These are phyloP conservation scores for Macrotyloma uniflorum DNA, from an alignment of 306 rosid genomes.

Conservation along the genomic window DNA sequence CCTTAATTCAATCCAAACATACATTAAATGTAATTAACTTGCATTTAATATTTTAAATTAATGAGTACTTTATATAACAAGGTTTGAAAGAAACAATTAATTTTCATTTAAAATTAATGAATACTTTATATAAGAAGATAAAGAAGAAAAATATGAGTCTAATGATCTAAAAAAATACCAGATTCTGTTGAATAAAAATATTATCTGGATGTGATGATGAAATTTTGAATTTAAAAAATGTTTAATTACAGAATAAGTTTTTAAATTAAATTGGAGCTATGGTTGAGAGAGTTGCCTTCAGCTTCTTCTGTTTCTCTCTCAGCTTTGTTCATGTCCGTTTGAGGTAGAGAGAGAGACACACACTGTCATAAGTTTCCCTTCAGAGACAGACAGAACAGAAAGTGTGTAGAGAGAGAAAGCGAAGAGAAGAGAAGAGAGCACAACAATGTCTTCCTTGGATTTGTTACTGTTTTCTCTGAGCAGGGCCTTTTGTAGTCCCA, in stretches of 20 bases:
- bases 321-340: not conserved
- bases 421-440: not conserved
- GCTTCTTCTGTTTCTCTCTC: conserved; percentile 36
- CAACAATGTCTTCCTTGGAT: conserved; percentile 64
- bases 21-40: not conserved
- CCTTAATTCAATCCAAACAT: no score
- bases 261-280: conserved; percentile 8
- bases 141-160: not conserved
- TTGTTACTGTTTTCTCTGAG: conserved; percentile 68
- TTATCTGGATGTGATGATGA: not conserved
- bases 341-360: conserved; percentile 32
- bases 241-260: not conserved
- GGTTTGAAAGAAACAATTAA: not conserved
- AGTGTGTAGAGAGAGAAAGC: conserved; percentile 10
- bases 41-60: not conserved
- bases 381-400: not conserved
- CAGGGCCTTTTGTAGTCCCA: conserved; percentile 56
- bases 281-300: not conserved
- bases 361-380: conserved; percentile 11
- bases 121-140: not conserved
- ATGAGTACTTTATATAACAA: not conserved
- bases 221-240: not conserved
- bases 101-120: not conserved
- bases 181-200: not conserved
- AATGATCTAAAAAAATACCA: not conserved